Percentiles rank a stretch among this genome's conserved stretches.
phyloP scores from a whole-genome alignment of 2,329 filamentous ascomycete species.

The Proliferodiscus dingleyae region DNA sequence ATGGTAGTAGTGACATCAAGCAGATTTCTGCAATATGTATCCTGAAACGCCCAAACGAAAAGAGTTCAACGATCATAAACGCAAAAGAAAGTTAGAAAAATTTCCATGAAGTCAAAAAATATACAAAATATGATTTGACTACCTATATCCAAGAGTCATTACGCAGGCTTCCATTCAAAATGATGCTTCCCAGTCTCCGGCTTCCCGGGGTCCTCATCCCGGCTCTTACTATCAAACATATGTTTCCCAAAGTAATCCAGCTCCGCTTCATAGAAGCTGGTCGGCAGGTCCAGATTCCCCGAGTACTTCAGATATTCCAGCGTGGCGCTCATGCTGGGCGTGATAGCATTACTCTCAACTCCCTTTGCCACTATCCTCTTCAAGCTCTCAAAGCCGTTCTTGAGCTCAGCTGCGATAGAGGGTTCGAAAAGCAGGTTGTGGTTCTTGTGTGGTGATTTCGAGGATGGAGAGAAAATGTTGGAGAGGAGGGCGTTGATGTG shows the following conservation, averaged over 20 bases:
- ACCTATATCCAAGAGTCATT: too few species aligned
- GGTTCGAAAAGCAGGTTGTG: slow-evolving; percentile 42
- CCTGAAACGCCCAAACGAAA: too few species aligned
- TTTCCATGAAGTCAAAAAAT: too few species aligned
- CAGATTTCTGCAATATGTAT: too few species aligned
- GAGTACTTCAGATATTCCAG: slow-evolving; percentile 65
- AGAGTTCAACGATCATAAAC: too few species aligned
- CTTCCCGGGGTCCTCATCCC: slow-evolving; percentile 45
- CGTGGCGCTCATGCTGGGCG: slow-evolving; percentile 56
- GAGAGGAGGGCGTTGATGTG: slow-evolving; percentile 57
- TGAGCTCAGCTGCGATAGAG: slow-evolving; percentile 49
- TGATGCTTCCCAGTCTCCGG: slow-evolving; percentile 55
- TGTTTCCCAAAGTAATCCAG: slow-evolving; percentile 68
- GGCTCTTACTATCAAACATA: slow-evolving; percentile 55
- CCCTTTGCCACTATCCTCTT: slow-evolving; percentile 52
- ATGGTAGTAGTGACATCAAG: too few species aligned
- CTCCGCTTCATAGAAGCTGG: slow-evolving; percentile 66
- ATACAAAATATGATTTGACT: too few species aligned
- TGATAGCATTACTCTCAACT: slow-evolving; percentile 52
- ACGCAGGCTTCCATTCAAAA: slow-evolving; percentile 54
- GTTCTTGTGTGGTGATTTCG: slow-evolving; percentile 33
- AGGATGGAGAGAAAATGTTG: slow-evolving; percentile 34
- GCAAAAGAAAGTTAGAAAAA: too few species aligned
- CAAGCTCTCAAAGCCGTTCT: slow-evolving; percentile 43
- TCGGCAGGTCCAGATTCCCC: slow-evolving; percentile 55